Conservation (phyloP, 1,284 basidiomycete species). For the Violaceomyces palustris region DNA sequence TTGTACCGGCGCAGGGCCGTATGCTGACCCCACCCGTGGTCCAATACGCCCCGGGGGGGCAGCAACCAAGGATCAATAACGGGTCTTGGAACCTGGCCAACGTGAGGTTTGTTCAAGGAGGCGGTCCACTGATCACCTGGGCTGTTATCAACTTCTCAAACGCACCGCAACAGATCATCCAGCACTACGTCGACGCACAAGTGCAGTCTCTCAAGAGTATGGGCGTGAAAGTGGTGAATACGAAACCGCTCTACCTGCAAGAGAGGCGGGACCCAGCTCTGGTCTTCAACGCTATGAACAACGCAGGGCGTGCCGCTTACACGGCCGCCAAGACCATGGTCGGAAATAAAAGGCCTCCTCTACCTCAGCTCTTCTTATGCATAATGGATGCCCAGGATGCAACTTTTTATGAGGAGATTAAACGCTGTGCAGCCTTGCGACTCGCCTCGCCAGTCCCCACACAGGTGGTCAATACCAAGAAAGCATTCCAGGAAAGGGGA, state of each 20-base stretch:
- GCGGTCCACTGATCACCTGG: conserved; percentile 17
- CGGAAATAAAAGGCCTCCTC: conserved; percentile 1
- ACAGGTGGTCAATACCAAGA: conserved; percentile 45
- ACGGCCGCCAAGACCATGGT: conserved; percentile 3
- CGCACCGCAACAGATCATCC: conserved; percentile 1
- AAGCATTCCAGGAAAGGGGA: conserved; percentile 36
- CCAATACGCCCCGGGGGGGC: conserved; percentile 21
- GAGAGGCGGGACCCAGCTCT: conserved; percentile 1
- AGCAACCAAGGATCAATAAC: conserved; percentile 52
- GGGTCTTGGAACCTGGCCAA: conserved; percentile 37
- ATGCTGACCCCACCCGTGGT: conserved; percentile 49
- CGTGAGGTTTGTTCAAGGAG: conserved; percentile 15
- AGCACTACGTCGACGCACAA: conserved; percentile 9
- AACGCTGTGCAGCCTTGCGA: conserved; percentile 50
- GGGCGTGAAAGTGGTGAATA: conserved; percentile 16
- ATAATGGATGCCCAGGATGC: conserved; percentile 38
- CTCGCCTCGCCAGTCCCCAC: conserved; percentile 49
- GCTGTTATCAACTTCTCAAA: conserved; percentile 30
- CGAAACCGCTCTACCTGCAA: conserved; percentile 2
- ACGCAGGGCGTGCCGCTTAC: conserved; percentile 7
- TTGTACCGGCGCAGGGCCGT: conserved; percentile 51
- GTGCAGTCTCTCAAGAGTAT: conserved; percentile 4
- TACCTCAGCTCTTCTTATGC: conserved; percentile 33
- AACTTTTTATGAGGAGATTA: conserved; percentile 54
- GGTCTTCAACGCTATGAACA: conserved; percentile 5